A percentile compares a stretch with the other conserved stretches of the same genome.
phyloP scores from a whole-genome alignment of 169 alveolate species.

The Toxoplasma gondii region DNA sequence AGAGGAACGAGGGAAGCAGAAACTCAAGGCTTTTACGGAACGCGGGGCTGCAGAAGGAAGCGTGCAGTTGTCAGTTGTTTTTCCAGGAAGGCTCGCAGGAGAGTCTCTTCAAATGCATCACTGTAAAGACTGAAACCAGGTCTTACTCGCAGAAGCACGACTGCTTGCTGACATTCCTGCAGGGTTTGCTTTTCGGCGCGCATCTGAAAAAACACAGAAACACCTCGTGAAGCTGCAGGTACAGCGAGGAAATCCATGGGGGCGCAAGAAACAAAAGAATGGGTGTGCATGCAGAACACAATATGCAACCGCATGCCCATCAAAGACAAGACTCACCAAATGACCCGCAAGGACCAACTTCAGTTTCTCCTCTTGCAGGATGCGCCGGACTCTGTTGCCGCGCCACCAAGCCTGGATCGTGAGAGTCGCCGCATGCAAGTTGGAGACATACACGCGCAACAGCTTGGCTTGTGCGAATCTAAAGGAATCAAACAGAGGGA shows the following conservation, averaged over 20 bases:
- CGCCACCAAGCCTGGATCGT: constrained; percentile 77
- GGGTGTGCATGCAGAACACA: neutral
- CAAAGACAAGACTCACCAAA: constrained; percentile 50
- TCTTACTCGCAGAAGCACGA: neutral
- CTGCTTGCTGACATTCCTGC: constrained; percentile 36
- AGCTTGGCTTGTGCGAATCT: constrained; percentile 64
- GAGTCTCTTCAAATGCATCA: neutral
- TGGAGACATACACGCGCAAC: constrained; percentile 25
- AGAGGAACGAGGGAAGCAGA: too few species aligned
- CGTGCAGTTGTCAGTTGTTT: too few species aligned
- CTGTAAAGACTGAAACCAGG: neutral
- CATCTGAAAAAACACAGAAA: neutral
- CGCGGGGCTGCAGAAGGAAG: too few species aligned
- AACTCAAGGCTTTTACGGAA: too few species aligned
- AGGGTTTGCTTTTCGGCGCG: constrained; percentile 7
- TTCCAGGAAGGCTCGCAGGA: too few species aligned
- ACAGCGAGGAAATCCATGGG: too few species aligned
- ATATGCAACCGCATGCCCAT: neutral
- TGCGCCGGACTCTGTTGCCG: constrained; percentile 73
- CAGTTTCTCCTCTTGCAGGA: constrained; percentile 73
- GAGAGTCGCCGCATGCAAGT: constrained; percentile 60
- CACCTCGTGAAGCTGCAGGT: neutral
- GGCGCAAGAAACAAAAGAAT: too few species aligned
- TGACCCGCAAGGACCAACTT: constrained; percentile 69
- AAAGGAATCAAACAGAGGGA: neutral